These are phyloP conservation scores for Cryphonectria nitschkei DNA, from an alignment of 2,329 filamentous ascomycete genomes.

Conservation along the genomic window DNA sequence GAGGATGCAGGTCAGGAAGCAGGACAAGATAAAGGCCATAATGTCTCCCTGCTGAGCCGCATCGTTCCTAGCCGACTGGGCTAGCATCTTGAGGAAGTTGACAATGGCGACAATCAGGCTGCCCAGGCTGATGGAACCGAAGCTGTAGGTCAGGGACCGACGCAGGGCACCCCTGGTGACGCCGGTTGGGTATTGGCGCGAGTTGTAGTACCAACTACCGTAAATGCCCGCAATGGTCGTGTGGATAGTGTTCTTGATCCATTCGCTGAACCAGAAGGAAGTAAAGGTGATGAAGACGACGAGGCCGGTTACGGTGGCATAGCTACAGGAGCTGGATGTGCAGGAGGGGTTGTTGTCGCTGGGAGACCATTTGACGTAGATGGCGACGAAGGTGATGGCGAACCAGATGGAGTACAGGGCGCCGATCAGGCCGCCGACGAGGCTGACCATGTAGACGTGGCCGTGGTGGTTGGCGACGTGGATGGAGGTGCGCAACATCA, in stretches of 20 bases:
- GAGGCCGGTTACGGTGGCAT: constrained; percentile 79
- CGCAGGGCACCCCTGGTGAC: constrained; percentile 83
- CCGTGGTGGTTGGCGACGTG: constrained; percentile 83
- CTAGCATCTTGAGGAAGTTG: constrained; percentile 80
- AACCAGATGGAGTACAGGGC: constrained; percentile 84
- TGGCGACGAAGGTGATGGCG: constrained; percentile 79
- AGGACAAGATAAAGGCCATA: constrained; percentile 68
- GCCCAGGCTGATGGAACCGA: constrained; percentile 87
- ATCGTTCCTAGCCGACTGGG: constrained; percentile 73
- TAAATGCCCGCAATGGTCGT: constrained; percentile 87
- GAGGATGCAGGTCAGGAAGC: constrained; percentile 77
- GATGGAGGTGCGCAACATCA: constrained; percentile 87
- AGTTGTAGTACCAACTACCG: constrained; percentile 89
- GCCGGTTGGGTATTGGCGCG: constrained; percentile 70
- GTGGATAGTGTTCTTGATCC: constrained; percentile 92
- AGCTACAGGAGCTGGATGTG: constrained; percentile 63
- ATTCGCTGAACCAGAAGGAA: constrained; percentile 92
- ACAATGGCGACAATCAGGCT: constrained; percentile 86
- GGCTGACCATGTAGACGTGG: constrained; percentile 83
- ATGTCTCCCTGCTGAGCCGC: constrained; percentile 71
- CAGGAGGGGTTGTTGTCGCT: constrained; percentile 55
- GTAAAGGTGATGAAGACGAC: constrained; percentile 88
- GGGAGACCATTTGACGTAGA: constrained; percentile 85
- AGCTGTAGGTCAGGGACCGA: constrained; percentile 85
- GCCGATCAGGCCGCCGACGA: constrained; percentile 78